phyloP scores from a whole-genome alignment of 306 rosid genomes.

The Casuarina cunninghamiana region DNA sequence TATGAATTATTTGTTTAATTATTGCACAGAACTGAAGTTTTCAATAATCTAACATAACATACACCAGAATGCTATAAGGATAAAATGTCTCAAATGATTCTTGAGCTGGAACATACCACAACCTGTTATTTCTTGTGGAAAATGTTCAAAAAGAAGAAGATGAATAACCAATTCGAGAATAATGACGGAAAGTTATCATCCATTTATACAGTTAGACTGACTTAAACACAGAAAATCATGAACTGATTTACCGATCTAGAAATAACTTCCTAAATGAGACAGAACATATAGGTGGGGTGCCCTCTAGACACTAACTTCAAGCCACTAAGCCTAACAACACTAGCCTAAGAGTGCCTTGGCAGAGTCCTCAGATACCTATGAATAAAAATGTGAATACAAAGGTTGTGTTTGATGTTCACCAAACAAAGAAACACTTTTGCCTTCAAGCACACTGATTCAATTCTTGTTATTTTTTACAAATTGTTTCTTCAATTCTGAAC shows the following conservation, averaged over 20 bases:
- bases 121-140: not conserved
- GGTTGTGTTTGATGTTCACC: not conserved
- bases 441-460: not conserved
- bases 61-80: not conserved
- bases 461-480: not conserved
- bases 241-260: not conserved
- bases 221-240: not conserved
- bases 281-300: not conserved
- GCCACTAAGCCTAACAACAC: not conserved
- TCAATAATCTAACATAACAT: not conserved
- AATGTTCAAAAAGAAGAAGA: not conserved
- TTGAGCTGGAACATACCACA: not conserved
- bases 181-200: not conserved
- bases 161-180: not conserved
- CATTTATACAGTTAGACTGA: not conserved
- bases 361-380: not conserved
- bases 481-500: not conserved
- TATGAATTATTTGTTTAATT: not conserved
- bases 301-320: not conserved
- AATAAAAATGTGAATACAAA: not conserved
- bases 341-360: not conserved
- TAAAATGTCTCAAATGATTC: not conserved
- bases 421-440: not conserved
- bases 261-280: not conserved
- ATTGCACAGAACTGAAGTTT: not conserved